Conservation (phyloP, 139 green algal genomes). For the Cymbomonas tetramitiformis region DNA sequence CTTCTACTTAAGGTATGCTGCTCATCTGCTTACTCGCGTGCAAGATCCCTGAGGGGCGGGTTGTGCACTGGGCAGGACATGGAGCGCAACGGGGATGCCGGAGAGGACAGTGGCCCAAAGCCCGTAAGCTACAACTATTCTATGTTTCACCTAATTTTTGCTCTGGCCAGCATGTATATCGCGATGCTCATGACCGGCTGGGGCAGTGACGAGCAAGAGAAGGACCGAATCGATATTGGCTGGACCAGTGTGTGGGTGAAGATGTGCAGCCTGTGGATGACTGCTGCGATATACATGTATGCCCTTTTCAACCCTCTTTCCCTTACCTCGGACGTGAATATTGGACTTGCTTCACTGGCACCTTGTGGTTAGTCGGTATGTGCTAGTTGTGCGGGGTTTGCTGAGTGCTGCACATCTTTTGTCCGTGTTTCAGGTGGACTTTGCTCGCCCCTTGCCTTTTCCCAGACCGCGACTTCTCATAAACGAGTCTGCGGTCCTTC, state of each 20-base stretch:
- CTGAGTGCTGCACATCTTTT: background rate
- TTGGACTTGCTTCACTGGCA: too few relatives aligned
- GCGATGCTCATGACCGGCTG: constrained; percentile 95
- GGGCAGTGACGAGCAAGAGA: constrained; percentile 47
- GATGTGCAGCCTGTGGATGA: constrained; percentile 54
- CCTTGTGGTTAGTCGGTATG: too few relatives aligned
- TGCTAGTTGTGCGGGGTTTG: too few relatives aligned
- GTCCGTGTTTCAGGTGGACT: constrained; percentile 13
- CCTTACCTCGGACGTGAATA: too few relatives aligned
- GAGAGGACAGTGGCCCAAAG: background rate
- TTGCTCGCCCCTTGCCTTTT: constrained; percentile 2
- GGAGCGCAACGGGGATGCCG: background rate
- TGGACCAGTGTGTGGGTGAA: constrained; percentile 93
- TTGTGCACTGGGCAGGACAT: background rate
- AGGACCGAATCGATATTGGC: constrained; percentile 68
- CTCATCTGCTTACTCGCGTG: too few relatives aligned
- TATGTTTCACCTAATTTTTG: constrained; percentile 97
- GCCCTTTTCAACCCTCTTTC: too few relatives aligned
- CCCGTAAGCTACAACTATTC: constrained; percentile 54
- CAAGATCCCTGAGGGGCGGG: too few relatives aligned
- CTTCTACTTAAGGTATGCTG: too few relatives aligned
- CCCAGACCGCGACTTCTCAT: background rate
- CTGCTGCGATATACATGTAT: constrained; percentile 72
- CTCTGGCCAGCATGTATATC: constrained; percentile 81
- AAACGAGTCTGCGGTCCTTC: background rate